phyloP scores from a whole-genome alignment of 2,329 filamentous ascomycete species.

The Zelopaecilomyces penicillatus region DNA sequence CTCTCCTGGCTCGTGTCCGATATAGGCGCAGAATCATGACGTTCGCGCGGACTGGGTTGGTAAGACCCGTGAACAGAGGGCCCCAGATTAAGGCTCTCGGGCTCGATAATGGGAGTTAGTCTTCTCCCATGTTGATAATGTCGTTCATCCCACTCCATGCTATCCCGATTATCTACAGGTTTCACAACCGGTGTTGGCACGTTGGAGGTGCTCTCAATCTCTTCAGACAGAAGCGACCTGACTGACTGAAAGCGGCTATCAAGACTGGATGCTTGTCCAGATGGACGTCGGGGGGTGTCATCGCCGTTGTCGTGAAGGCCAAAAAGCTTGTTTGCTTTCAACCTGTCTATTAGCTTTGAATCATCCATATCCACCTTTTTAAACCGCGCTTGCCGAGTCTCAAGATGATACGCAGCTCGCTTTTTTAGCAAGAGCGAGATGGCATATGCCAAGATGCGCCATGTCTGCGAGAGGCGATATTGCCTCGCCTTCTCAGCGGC shows the following conservation, averaged over 20 bases:
- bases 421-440: constrained; percentile 45
- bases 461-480: constrained; percentile 55
- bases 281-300: constrained; percentile 27
- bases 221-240: constrained; percentile 43
- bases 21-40: constrained; percentile 42
- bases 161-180: constrained; percentile 34
- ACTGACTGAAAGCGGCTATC: constrained; percentile 23
- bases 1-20: constrained; percentile 45
- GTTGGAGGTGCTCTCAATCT: constrained; percentile 56
- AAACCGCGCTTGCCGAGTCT: constrained; percentile 36
- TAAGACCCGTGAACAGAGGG: constrained; percentile 34
- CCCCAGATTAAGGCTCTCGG: constrained; percentile 42
- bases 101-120: constrained; percentile 41
- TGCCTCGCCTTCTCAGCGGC: constrained; percentile 49
- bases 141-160: constrained; percentile 13
- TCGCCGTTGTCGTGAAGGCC: constrained; percentile 24
- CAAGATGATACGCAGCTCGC: constrained; percentile 49
- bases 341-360: constrained; percentile 17
- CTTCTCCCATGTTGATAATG: constrained; percentile 27
- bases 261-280: constrained; percentile 20
- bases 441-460: constrained; percentile 52
- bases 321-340: constrained; percentile 19
- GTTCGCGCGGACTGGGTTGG: constrained; percentile 30
- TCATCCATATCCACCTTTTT: constrained; percentile 25
- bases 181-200: constrained; percentile 51